These are phyloP conservation scores for Crithidia expoeki DNA, from an alignment of 208 protist species.

Conservation along the genomic window DNA sequence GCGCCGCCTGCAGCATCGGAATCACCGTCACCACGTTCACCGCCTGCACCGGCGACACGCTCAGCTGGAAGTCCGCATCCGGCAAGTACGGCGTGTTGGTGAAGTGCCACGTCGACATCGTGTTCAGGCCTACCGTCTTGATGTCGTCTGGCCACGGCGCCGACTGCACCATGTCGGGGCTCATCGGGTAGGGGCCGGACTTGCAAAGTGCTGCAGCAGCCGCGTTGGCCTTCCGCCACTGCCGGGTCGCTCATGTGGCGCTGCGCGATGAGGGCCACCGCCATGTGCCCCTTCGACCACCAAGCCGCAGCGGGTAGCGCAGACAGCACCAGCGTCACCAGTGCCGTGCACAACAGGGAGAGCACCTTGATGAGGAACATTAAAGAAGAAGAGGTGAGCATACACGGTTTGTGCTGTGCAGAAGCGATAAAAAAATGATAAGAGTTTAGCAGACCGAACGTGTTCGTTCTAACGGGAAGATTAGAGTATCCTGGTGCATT, in stretches of 20 bases:
- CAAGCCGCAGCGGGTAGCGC: conserved; percentile 28
- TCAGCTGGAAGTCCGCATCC: conserved; percentile 15
- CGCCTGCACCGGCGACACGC: conserved; percentile 19
- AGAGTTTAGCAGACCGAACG: too few species aligned
- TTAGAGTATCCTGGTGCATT: too few species aligned
- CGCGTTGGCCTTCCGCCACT: conserved; percentile 17
- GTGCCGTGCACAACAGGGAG: conserved; percentile 6
- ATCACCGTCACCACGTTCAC: conserved; percentile 50
- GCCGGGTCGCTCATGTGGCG: conserved; percentile 31
- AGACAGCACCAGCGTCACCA: neutral
- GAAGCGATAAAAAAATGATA: too few species aligned
- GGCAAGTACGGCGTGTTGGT: conserved; percentile 50
- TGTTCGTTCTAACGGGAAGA: too few species aligned
- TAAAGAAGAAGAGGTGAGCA: too few species aligned
- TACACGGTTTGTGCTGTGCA: too few species aligned
- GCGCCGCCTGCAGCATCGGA: conserved; percentile 24
- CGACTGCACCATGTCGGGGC: conserved; percentile 46
- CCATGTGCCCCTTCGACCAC: conserved; percentile 65
- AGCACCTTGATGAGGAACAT: neutral
- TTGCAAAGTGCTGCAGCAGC: conserved; percentile 8
- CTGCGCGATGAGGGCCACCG: conserved; percentile 51
- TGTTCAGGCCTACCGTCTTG: conserved; percentile 29
- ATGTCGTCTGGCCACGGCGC: conserved; percentile 61
- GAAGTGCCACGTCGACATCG: conserved; percentile 56
- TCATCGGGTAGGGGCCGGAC: conserved; percentile 44